These are phyloP conservation scores for Domatiomyces globalis DNA, from an alignment of 2,329 filamentous ascomycete genomes.

Conservation along the genomic window DNA sequence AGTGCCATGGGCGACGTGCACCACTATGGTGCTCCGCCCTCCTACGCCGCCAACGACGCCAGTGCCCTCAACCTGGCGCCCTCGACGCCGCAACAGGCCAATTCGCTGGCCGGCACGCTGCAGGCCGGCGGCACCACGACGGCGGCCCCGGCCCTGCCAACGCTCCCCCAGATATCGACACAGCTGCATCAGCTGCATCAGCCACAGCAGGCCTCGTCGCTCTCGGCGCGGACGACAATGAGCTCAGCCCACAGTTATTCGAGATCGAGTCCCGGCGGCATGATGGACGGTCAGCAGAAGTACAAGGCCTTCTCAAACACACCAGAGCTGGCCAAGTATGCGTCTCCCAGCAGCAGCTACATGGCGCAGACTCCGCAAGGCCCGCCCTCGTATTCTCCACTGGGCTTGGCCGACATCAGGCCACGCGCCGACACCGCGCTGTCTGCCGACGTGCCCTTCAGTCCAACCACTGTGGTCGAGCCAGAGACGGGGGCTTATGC, in stretches of 20 bases:
- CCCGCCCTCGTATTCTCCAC: conserved; percentile 66
- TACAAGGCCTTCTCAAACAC: conserved; percentile 50
- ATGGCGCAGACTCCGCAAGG: conserved; percentile 39
- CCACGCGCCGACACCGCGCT: conserved; percentile 71
- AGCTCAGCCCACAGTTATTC: conserved; percentile 63
- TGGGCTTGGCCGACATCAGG: conserved; percentile 83
- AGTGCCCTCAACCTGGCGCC: conserved; percentile 49
- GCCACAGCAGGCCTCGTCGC: conserved; percentile 27
- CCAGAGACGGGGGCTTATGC: conserved; percentile 52
- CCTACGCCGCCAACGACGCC: conserved; percentile 29
- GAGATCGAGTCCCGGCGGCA: conserved; percentile 61
- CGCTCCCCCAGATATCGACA: conserved; percentile 37
- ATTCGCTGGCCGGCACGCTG: conserved; percentile 44
- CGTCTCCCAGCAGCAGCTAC: conserved; percentile 32
- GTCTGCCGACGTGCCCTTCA: conserved; percentile 55
- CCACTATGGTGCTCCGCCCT: conserved; percentile 38
- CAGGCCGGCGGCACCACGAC: conserved; percentile 42
- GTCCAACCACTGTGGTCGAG: conserved; percentile 44
- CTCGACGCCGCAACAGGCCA: conserved; percentile 33
- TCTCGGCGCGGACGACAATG: conserved; percentile 52
- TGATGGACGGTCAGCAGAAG: conserved; percentile 38
- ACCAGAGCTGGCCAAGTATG: conserved; percentile 50
- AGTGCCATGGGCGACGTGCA: conserved; percentile 30
- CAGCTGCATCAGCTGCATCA: conserved; percentile 26
- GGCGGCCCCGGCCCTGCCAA: conserved; percentile 45